Conservation (phyloP, 345 rosid genomes). For the Carallia brachiata region DNA sequence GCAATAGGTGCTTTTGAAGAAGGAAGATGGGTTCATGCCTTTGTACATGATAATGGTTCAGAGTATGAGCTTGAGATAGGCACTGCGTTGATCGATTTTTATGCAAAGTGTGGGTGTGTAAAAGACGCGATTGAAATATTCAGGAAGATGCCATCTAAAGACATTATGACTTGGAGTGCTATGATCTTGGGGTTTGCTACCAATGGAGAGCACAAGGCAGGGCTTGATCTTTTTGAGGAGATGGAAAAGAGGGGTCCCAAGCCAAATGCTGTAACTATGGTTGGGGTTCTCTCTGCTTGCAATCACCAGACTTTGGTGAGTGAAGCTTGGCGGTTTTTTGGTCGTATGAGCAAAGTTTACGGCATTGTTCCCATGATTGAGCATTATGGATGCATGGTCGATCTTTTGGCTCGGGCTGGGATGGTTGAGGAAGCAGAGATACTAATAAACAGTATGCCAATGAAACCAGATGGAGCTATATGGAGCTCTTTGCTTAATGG, state of each 20-base stretch:
- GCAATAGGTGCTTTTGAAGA: constrained; percentile 29
- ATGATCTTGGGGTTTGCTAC: constrained; percentile 34
- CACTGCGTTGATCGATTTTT: constrained; percentile 32
- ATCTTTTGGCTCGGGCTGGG: constrained; percentile 37
- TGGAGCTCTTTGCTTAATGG: constrained; percentile 36
- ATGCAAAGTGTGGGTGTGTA: constrained; percentile 30
- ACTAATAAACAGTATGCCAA: constrained; percentile 29
- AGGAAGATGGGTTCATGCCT: constrained; percentile 33
- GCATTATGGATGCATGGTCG: constrained; percentile 44
- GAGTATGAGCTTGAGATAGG: constrained; percentile 25
- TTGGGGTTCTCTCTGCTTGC: constrained; percentile 36
- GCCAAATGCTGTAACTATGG: constrained; percentile 35
- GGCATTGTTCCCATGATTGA: constrained; percentile 29
- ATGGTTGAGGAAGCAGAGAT: constrained; percentile 25
- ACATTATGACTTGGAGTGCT: constrained; percentile 37
- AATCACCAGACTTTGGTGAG: constrained; percentile 24
- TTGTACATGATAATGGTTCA: constrained; percentile 19
- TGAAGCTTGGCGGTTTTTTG: constrained; percentile 35
- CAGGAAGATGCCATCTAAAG: constrained; percentile 26
- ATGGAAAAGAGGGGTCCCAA: constrained; percentile 34
- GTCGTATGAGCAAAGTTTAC: constrained; percentile 31
- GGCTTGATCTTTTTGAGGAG: constrained; percentile 18
- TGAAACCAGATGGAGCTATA: constrained; percentile 32
- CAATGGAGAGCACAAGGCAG: constrained; percentile 30
- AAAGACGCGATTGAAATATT: constrained; percentile 26